Evolutionary conservation across 2,329 filamentous ascomycete genomes (phyloP).

Genomic region (Orbilia blumenaviensis): DNA sequence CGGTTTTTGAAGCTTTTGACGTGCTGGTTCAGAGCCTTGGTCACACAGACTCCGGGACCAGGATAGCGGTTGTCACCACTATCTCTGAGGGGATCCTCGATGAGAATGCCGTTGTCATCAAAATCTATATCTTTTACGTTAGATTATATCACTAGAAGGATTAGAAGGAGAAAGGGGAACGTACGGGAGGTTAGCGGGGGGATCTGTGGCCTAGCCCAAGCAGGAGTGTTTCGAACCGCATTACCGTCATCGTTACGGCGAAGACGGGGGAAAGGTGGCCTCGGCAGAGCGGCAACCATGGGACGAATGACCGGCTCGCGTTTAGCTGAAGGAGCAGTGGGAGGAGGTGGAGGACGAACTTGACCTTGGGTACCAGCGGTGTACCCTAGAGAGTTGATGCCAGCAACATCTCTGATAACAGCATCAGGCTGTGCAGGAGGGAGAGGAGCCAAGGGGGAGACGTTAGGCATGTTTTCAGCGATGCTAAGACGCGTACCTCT

Average conservation of each 20-base stretch:
- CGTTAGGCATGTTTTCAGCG: background rate
- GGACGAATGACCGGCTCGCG: background rate
- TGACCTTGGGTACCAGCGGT: background rate
- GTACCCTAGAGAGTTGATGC: background rate
- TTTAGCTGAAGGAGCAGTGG: too few species aligned
- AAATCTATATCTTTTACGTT: background rate
- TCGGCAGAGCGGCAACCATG: background rate
- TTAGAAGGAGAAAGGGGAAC: background rate
- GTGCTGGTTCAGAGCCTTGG: background rate
- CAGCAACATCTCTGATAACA: background rate
- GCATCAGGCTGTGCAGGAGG: background rate
- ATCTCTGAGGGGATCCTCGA: background rate
- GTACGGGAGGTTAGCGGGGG: background rate
- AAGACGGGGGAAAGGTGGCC: background rate
- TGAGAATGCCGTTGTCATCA: background rate
- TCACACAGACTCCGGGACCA: background rate
- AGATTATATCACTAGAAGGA: background rate
- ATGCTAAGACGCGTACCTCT: background rate
- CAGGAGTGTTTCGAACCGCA: background rate
- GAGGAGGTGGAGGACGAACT: background rate
- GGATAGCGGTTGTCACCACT: slow-evolving; percentile 13
- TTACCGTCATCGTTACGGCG: background rate
- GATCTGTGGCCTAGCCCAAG: background rate
- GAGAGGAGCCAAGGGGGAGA: background rate
- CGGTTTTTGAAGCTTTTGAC: background rate